Evolutionary conservation across 2,329 filamentous ascomycete genomes (phyloP), one percentile per base, ranked within the genome.

Genomic region (Aspergillus novoparasiticus): DNA sequence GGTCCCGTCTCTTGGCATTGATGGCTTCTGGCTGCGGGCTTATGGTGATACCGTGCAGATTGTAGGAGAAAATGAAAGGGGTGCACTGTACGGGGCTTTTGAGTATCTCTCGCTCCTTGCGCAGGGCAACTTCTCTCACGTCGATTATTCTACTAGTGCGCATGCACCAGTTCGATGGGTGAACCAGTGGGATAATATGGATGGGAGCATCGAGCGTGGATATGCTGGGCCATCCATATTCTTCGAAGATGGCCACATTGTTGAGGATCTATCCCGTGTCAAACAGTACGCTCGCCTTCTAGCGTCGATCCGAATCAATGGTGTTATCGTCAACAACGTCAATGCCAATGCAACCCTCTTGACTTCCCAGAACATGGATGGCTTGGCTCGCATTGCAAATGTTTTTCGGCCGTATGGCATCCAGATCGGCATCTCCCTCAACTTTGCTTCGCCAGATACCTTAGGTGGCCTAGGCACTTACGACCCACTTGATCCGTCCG

Each of bases 181-280:
- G 0, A 91, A 92, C 70, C 85, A 92, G 67, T 92, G 89, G 89
- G 88, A 92, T 72, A 91, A 92, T 67, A 79, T 91, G 73, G 84
- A 89, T 62, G 78, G 89, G 14, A 87, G 83, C 46, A 87, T 92
- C 51, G 89, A 91, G 73, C 81, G 89, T 59, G 89, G 89, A 21
- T 92, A 89, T 68, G 89, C 82, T 4, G 89, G 90, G 0, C 77
- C 82, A 0, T 91, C 89, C 0, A 89, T 91, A 60, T 92, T 91
- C 77, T 92, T 91, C 75, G 76, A 80, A 53, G 77, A 87, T 58
- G 87, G 85, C 56, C 62, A 58, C 9, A 80, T 89, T 8, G 76
- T 84, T n/a, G 78, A 85, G 4, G 84, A 91, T 64, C 79, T 89
- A 21, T 86, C 84, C 1, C 85, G 89, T 0, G 86, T 84, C 0